Evolutionary conservation across 2,329 filamentous ascomycete genomes (phyloP).

Genomic region (Curvularia sp.): DNA sequence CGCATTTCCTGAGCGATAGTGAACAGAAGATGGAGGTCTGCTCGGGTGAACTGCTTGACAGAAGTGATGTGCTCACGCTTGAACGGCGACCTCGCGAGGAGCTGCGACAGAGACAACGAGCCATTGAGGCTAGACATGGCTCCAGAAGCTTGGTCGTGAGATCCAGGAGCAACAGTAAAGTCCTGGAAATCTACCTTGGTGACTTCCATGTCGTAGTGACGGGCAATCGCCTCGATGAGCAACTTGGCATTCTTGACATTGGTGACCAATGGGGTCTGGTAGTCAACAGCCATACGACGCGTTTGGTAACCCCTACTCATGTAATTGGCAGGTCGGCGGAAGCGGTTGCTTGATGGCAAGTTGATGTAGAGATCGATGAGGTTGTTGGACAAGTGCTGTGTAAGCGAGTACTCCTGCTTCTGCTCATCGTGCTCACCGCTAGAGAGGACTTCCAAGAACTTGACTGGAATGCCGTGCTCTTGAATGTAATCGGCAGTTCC

Average conservation of each 20-base stretch:
- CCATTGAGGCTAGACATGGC: slow-evolving; percentile 64
- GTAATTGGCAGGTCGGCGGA: slow-evolving; percentile 94
- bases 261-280: slow-evolving; percentile 95
- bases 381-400: slow-evolving; percentile 95
- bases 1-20: slow-evolving; percentile 98
- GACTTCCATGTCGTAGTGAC: slow-evolving; percentile 85
- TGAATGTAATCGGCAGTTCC: slow-evolving; percentile 97
- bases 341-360: slow-evolving; percentile 97
- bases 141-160: slow-evolving; percentile 36
- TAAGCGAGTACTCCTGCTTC: slow-evolving; percentile 95
- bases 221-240: slow-evolving; percentile 88
- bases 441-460: slow-evolving; percentile 85
- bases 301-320: slow-evolving; percentile 98
- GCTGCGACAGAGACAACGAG: slow-evolving; percentile 67
- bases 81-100: slow-evolving; percentile 83
- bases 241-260: slow-evolving; percentile 99
- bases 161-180: slow-evolving; percentile 61
- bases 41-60: slow-evolving; percentile 85
- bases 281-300: slow-evolving; percentile 95
- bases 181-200: slow-evolving; percentile 88
- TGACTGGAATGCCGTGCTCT: slow-evolving; percentile 88
- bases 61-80: slow-evolving; percentile 90
- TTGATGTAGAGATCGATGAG: slow-evolving; percentile 99
- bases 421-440: slow-evolving; percentile 73
- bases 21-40: slow-evolving; percentile 91